Percentiles rank a stretch among this genome's conserved stretches.
phyloP scores from a whole-genome alignment of 2,329 filamentous ascomycete genomes.

The Botrytis aclada region DNA sequence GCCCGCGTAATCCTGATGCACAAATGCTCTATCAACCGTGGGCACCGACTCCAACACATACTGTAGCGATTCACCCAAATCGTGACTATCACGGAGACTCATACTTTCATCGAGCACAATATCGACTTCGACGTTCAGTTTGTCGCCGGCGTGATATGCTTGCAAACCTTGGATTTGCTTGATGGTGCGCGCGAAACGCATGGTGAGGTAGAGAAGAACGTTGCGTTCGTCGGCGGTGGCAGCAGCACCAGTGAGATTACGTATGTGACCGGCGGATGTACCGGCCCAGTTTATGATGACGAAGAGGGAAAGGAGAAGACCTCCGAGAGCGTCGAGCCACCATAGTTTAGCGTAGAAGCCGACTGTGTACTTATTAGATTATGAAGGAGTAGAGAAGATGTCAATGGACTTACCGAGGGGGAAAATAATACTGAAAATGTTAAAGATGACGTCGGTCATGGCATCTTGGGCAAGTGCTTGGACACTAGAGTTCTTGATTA shows the following conservation, averaged over 20 bases:
- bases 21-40: constrained; percentile 42
- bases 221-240: constrained; percentile 50
- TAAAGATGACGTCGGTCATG: constrained; percentile 63
- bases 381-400: neutral
- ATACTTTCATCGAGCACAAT: constrained; percentile 54
- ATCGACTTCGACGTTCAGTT: constrained; percentile 61
- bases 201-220: constrained; percentile 59
- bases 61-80: constrained; percentile 61
- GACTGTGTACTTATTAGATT: constrained; percentile 39
- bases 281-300: constrained; percentile 68
- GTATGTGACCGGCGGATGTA: constrained; percentile 59
- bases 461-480: constrained; percentile 62
- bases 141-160: constrained; percentile 61
- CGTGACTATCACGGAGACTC: constrained; percentile 52
- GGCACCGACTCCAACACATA: constrained; percentile 55
- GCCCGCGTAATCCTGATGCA: constrained; percentile 41
- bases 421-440: constrained; percentile 60
- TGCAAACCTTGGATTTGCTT: constrained; percentile 53
- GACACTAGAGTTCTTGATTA: constrained; percentile 61
- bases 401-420: constrained; percentile 43
- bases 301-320: constrained; percentile 59
- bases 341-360: constrained; percentile 57
- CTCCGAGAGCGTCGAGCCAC: constrained; percentile 65
- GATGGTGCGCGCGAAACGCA: constrained; percentile 53
- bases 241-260: constrained; percentile 56